Evolutionary conservation across 2,329 filamentous ascomycete species (phyloP), one percentile per base, ranked within the genome.

Genomic region (Macrophomina pseudophaseolina): DNA sequence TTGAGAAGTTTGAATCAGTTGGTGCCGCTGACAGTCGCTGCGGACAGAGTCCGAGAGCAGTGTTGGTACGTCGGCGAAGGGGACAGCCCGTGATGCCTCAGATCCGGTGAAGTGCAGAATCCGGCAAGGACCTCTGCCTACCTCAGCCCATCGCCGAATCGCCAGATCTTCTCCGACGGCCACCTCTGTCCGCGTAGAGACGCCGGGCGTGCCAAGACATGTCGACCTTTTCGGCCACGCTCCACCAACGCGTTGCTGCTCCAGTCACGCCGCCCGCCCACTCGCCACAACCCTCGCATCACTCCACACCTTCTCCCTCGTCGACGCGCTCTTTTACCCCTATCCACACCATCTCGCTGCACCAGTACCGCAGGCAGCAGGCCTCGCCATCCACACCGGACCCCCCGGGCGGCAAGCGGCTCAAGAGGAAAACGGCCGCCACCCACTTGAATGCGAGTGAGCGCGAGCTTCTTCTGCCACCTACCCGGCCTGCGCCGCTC

Each of bases 351-450:
- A 71, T 80, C n/a, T 74, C 78, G 28, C 71, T 80, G 23, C 78
- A 78, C 72, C 76, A 79, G 66, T 80, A 79, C 65, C 76, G 78
- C 66, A 77, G 75, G 67, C 76, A 76, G 69, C 76, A 78, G 60
- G 70, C 73, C 44, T 75, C 75, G 54, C 76, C 78, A 6, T 71
- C 69, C n/a, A 70, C 72, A 48, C 72, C 71, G 44, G 69, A 72
- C 14, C 71, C 68, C 12, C 73, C 75, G 46, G 66, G 70, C n/a
- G 74, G 74, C 49, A 78, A 72, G 67, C 73, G 74, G 23, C 71
- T 80, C 44, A 74, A 75, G 67, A 74, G 78, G 62, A 79, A 77
- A 67, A 68, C 76, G n/a, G 77, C 77, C 6, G 72, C 77, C 3
- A 69, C 73, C 28, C 71, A 72, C 23, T 67, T 80, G 66, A 76